Evolutionary conservation across 106 monocot species (phyloP), one percentile per base, ranked within the genome.

Genomic region (Phalaenopsis aphrodite): DNA sequence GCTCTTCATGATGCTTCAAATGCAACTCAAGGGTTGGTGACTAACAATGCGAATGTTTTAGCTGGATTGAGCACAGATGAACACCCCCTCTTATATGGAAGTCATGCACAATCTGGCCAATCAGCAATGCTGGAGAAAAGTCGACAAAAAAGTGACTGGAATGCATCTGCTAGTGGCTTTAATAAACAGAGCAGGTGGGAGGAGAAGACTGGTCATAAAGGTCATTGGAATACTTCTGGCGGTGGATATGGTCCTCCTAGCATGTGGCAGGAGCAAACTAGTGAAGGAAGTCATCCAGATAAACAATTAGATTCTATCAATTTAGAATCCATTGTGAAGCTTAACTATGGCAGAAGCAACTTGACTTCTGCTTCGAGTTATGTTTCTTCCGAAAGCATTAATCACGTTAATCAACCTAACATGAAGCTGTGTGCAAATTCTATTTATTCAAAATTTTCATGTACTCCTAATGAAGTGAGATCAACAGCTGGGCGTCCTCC

Each of bases 401-500:
- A 88, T 78, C 83, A 64, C 19, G 77, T 75, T 83, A 88, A 74
- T 81, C 87, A 88, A 24, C 88, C 84, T 79, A 91, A 81, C 42
- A 56, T 77, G 42, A 85, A 85, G 23, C 82, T 82, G 16, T 69
- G 77, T 82, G 56, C 78, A 81, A 84, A 75, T 85, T 77, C 55
- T 65, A 81, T 85, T 76, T 75, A 64, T 58, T 80, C 87, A 36
- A 85, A 85, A 16, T 84, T 82, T 64, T 73, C 85, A 36, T 75
- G 86, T 86, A 61, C 75, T 56, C 81, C 91, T 65, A 84, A 72
- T 69, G 89, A 88, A 80, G 93, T 85, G 55, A 91, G 93, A 72
- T 93, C 93, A 19, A 88, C 95, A 30, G 91, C 83, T 68, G 95
- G 95, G 56, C 99, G 99, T 19, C 99, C 95, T 80, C 84, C 89